Base-by-base conservation (phyloP, 257 asterid species). In the Gardenia jasminoides region DNA sequence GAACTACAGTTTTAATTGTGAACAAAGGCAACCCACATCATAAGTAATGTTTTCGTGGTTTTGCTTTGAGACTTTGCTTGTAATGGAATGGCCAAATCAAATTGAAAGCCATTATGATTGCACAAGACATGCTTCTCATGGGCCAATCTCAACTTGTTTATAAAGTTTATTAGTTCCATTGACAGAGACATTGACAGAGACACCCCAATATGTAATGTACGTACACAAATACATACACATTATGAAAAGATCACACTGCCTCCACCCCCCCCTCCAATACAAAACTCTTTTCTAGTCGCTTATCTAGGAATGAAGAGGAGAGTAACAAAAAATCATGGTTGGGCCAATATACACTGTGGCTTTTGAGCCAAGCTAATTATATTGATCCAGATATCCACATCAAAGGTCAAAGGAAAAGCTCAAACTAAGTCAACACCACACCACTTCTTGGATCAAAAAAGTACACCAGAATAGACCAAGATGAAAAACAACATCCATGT, bases 91-190 rank as follows among this genome's bases (percentile, higher is more conserved):
- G 86, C 91, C 91, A 84, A 94, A 90, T 89, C 87, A 86, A 85
- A 78, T 84, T 89, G 87, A 80, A 91, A 87, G 90, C 87, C 82
- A 89, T 91, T 90, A 92, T 92, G 90, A 90, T 84, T 82, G 78
- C 97, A 88, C 91, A 88, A 88, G 83, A 83, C 94, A 89, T 93
- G 92, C 94, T 83, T 87, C 90, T 85, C 77, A 86, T 88, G 92
- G 92, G 78, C 92, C 96, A 83, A 88, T 87, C 88, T 88, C 96
- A 88, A 88, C 96, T 93, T 93, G 94, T 83, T 90, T 85, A 79
- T 83, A 87, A 92, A 89, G 92, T 83, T 81, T 85, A 88, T 83
- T 76, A 78, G 87, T 80, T 87, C 87, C 87, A n/a, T n/a, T n/a
- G n/a, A n/a, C n/a, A n/a, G n/a, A n/a, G n/a, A n/a, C 76, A 87